Evolutionary conservation across 176 grass and related monocot genomes (phyloP), one percentile per base, ranked within the genome.

Genomic region (Lolium multiflorum): DNA sequence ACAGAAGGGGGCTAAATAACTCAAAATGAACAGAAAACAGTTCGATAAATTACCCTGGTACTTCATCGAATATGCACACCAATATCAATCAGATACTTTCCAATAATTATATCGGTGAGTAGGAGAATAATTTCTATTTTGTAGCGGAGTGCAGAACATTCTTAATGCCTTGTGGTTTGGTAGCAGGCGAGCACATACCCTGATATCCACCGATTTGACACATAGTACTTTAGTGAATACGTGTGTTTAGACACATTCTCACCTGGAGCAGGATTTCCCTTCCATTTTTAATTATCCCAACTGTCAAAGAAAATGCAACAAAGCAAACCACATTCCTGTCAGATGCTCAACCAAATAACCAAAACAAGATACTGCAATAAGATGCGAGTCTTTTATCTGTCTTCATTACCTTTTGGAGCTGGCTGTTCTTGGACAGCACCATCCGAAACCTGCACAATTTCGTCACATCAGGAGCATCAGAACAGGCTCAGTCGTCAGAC

Each of bases 261-360:
- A 98, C 96, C 91, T 98, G 96, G 52, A 96, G 80, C 79, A 98
- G 67, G 14, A 98, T 96, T 81, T 98, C 96, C 82, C 93, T 96
- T 89, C 96, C 96, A 61, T 88, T 84, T 84, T 87, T 92, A 38
- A 98, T 94, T 74, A 94, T 47, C 6, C 55, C 88, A 22, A 71
- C 93, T 95, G 86, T 18, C 1, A 43, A 55, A 20, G 24, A 10
- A 79, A 69, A 58, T 17, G n/a, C 9, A 12, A 77, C 7, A 46
- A n/a, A 81, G 11, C 2, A 71, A 71, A 47, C 31, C 11, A 18
- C 20, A 21, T 71, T 62, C 20, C 20, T 15, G 52, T 81, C 17
- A 88, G 51, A 79, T 18, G 16, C 68, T 66, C 17, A 12, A 37
- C 7, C 12, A 88, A 88, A 81, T 22, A 91, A 9, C 38, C 2